Percentiles rank a stretch among this genome's conserved stretches.
phyloP scores from a whole-genome alignment of 768 basidiomycete genomes.

The Boletellus ananas region DNA sequence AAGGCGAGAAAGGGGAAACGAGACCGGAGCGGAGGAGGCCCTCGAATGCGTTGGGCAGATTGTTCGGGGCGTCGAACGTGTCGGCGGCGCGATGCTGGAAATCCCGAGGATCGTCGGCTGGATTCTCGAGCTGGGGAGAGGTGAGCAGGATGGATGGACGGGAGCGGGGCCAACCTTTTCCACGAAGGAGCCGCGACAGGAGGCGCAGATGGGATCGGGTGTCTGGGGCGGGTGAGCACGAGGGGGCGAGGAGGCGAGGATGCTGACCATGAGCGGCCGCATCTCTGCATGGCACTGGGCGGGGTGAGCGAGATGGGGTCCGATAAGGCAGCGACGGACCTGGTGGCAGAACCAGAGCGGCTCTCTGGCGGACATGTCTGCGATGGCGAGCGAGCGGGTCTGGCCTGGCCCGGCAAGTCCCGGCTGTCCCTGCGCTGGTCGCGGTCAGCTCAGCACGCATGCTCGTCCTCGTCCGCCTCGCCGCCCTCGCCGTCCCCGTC shows the following conservation, averaged over 20 bases:
- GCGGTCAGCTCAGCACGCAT: too few species aligned
- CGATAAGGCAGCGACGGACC: slow-evolving; percentile 32
- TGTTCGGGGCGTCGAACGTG: slow-evolving; percentile 23
- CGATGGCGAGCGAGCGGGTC: background rate
- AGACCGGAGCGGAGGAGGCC: slow-evolving; percentile 44
- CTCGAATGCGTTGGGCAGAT: slow-evolving; percentile 41
- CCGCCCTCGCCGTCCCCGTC: slow-evolving; percentile 1
- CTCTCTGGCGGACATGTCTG: slow-evolving; percentile 64
- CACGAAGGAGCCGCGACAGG: slow-evolving; percentile 78
- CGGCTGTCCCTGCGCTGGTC: slow-evolving; percentile 7
- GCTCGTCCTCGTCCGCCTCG: background rate
- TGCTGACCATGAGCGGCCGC: slow-evolving; percentile 76
- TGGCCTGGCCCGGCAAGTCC: slow-evolving; percentile 7
- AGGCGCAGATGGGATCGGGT: slow-evolving; percentile 80
- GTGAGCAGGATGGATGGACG: background rate
- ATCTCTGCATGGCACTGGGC: slow-evolving; percentile 82
- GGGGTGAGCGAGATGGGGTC: slow-evolving; percentile 8
- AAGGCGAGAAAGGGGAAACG: slow-evolving; percentile 5
- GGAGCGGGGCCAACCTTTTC: slow-evolving; percentile 53
- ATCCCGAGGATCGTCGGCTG: slow-evolving; percentile 69
- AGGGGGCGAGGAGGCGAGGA: background rate
- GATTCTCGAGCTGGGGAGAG: slow-evolving; percentile 62
- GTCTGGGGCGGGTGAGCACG: slow-evolving; percentile 40
- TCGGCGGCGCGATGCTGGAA: slow-evolving; percentile 44
- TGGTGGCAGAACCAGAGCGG: slow-evolving; percentile 80